A percentile compares a stretch with the other conserved stretches of the same genome.
Evolutionary conservation across 768 basidiomycete species (phyloP).

Genomic region (Boletus vermiculosoides): DNA sequence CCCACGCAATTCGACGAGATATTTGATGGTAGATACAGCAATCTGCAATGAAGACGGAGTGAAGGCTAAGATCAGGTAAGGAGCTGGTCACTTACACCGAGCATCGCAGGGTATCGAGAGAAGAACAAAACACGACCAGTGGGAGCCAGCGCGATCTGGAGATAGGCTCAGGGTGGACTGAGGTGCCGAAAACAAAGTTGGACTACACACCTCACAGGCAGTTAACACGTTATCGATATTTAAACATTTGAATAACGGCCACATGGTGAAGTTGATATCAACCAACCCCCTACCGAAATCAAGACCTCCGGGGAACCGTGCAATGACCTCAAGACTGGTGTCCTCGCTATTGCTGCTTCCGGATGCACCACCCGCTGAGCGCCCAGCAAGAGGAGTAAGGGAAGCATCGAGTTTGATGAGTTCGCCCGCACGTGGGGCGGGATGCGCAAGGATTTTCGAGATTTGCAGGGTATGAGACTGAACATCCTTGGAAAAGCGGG

Average conservation of each 20-base stretch:
- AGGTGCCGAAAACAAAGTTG: background rate
- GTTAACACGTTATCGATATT: constrained; percentile 93
- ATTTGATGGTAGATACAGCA: constrained; percentile 87
- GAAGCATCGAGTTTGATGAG: constrained; percentile 84
- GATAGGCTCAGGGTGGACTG: background rate
- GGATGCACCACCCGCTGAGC: constrained; percentile 45
- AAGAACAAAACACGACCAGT: constrained; percentile 86
- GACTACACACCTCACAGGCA: constrained; percentile 69
- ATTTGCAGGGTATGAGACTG: constrained; percentile 90
- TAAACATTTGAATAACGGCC: constrained; percentile 91
- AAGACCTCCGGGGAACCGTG: constrained; percentile 88
- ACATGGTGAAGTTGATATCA: constrained; percentile 95
- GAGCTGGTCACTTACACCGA: constrained; percentile 54
- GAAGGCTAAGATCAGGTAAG: background rate
- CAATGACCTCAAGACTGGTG: constrained; percentile 73
- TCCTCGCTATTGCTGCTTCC: constrained; percentile 31
- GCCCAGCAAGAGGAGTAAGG: constrained; percentile 44
- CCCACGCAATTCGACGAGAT: constrained; percentile 87
- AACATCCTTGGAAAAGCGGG: constrained; percentile 90
- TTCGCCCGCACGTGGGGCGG: constrained; percentile 84
- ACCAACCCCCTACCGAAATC: constrained; percentile 90
- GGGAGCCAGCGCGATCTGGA: constrained; percentile 79
- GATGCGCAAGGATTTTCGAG: constrained; percentile 82
- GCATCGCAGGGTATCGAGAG: constrained; percentile 88
- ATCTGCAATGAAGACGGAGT: constrained; percentile 43